These are phyloP conservation scores for Ophiostoma triangulosporum DNA, from an alignment of 2,329 filamentous ascomycete species.

Conservation along the genomic window DNA sequence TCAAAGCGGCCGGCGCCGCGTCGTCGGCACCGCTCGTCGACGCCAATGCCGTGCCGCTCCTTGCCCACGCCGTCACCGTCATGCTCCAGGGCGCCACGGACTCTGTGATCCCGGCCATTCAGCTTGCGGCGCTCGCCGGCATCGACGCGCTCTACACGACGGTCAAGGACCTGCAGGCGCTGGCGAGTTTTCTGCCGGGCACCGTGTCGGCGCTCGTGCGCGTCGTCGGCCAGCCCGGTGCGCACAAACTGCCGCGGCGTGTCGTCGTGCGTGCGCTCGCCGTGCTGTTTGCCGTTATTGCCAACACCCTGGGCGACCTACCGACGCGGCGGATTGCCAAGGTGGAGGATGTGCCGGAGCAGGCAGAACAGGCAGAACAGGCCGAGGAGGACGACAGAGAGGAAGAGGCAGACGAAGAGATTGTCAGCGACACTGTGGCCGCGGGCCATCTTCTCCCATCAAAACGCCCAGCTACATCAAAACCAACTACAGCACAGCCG, in stretches of 20 bases:
- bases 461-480: not conserved
- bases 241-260: slow-evolving; percentile 38
- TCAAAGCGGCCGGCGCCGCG: slow-evolving; percentile 37
- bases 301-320: slow-evolving; percentile 44
- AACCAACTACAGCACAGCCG: not conserved
- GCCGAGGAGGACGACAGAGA: slow-evolving; percentile 9
- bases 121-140: slow-evolving; percentile 53
- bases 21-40: slow-evolving; percentile 32
- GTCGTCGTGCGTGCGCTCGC: slow-evolving; percentile 51
- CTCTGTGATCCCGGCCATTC: slow-evolving; percentile 51
- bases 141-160: slow-evolving; percentile 48
- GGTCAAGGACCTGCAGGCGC: slow-evolving; percentile 57
- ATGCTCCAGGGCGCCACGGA: slow-evolving; percentile 61
- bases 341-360: slow-evolving; percentile 15
- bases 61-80: slow-evolving; percentile 72
- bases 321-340: slow-evolving; percentile 31
- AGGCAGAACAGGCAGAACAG: slow-evolving; percentile 11
- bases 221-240: slow-evolving; percentile 54
- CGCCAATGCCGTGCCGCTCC: slow-evolving; percentile 53
- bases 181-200: slow-evolving; percentile 78
- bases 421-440: slow-evolving; percentile 10
- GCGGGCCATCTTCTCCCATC: not conserved
- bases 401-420: slow-evolving; percentile 11
- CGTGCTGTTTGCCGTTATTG: slow-evolving; percentile 41
- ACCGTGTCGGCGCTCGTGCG: slow-evolving; percentile 72